Conservation (phyloP, 2,329 filamentous ascomycete genomes). For the Phyllosticta capitalensis region DNA sequence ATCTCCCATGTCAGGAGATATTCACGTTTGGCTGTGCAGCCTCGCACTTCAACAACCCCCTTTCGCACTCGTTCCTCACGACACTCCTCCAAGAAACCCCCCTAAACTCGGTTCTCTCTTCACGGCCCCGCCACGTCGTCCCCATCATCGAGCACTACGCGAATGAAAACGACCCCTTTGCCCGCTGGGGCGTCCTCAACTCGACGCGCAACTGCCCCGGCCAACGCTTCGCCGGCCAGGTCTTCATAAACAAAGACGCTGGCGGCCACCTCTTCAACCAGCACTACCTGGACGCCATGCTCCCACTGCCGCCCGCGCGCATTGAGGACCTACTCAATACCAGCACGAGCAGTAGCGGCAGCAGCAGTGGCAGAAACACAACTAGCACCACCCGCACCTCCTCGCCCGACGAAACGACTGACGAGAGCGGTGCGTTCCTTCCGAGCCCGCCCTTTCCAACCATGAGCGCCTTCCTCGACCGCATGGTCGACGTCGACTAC, state of each 20-base stretch:
- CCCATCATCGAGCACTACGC: conserved; percentile 68
- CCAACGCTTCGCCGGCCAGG: conserved; percentile 36
- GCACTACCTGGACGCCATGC: conserved; percentile 37
- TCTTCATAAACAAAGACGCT: conserved; percentile 31
- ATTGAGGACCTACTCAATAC: background rate
- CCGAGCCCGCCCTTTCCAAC: background rate
- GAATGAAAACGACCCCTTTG: conserved; percentile 63
- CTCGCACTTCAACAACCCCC: conserved; percentile 68
- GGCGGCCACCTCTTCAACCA: conserved; percentile 36
- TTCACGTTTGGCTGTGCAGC: conserved; percentile 65
- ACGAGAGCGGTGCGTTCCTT: background rate
- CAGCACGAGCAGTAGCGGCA: too few relatives aligned
- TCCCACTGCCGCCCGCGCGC: conserved; percentile 17
- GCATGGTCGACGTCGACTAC: conserved; percentile 9
- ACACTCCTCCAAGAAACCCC: conserved; percentile 18
- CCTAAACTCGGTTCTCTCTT: conserved; percentile 12
- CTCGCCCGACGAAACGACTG: background rate
- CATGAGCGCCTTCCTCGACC: conserved; percentile 9
- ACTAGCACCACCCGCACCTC: background rate
- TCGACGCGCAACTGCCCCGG: conserved; percentile 41
- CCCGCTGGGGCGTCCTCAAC: conserved; percentile 61
- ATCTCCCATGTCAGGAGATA: conserved; percentile 47
- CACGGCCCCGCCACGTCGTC: conserved; percentile 37
- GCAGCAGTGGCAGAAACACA: too few relatives aligned
- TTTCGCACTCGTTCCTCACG: background rate